Base-by-base conservation (phyloP, 371 early-diverging fungal genomes). In the Aphelidium insulamus region DNA sequence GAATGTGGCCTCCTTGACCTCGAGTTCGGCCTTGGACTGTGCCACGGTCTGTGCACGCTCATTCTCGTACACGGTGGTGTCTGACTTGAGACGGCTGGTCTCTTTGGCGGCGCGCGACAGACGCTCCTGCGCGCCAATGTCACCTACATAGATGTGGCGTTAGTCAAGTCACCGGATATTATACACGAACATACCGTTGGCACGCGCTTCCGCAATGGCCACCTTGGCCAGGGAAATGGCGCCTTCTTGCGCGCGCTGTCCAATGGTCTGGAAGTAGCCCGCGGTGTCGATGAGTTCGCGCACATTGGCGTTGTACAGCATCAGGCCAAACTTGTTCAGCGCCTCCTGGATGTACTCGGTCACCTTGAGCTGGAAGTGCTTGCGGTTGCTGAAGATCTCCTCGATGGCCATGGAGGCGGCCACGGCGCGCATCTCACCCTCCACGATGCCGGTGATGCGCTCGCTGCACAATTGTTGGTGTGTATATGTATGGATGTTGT, bases 221-320 rank as follows among this genome's bases (percentile, higher is more conserved):
- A 63, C 45, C 37, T 61, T 60, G 33, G 64, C 64, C 43, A 62
- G 64, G 39, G 61, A 62, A 35, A 55, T 48, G 21, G 59, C 64
- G 31, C 56, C 62, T 46, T 59, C 55, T 14, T 56, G 54, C 9
- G 51, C 40, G 39, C 56, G 52, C 21, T 41, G 43, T 21, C 54
- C 33, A 34, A 63, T 46, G 39, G 55, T 59, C 22, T 46, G 41
- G 45, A 63, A 63, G 44, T 63, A 63, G 12, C 57, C 64, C 4
- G 45, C 45, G 11, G 57, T 45, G 28, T 61, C 61, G 26, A 41
- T 44, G 4, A 63, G 38, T 26, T 54, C 49, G 42, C 59, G 54
- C 37, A 61, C 41, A 39, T 63, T 61, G 23, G 57, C 55, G 41
- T 63, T 63, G 50, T 61, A 61, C 34, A 59, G 52, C 28, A 42